Evolutionary conservation across 1,139 yeast species (phyloP), one percentile per base, ranked within the genome.

Genomic region (Debaryomyces singareniensis): DNA sequence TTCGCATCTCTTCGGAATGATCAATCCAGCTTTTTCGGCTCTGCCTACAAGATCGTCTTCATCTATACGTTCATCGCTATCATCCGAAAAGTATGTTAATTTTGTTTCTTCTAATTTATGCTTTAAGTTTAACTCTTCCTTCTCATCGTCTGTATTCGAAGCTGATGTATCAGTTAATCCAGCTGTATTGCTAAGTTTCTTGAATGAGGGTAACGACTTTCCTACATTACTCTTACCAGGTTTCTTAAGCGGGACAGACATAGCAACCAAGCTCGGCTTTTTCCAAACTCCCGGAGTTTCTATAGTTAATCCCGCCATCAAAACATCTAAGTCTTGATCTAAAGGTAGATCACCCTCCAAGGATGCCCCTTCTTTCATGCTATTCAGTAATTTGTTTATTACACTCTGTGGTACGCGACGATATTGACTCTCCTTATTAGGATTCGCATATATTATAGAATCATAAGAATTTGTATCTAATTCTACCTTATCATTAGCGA

Each of bases 301-400:
- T 2, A 70, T 53, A n/a, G 75, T 49, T 38, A 82, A 76, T 0
- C 93, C 93, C 7, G 70, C 61, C 69, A 78, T 65, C 29, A 81
- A 59, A 16, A 75, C 83, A 36, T 75, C 78, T 34, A 80, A 51
- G 26, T 67, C 61, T 33, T 67, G 73, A 39, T 71, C 72, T 12
- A 34, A 43, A 13, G 72, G 79, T 42, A 62, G 68, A 44, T 61
- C 68, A 9, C 89, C 91, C 11, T 50, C 44, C 16, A 80, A 52
- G 22, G 39, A 50, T 12, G 86, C 89, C 11, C 65, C 68, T 13
- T 57, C 53, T 16, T 51, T 52, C 40, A 78, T 52, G 2, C 72
- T 45, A 2, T 51, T 53, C 44, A 50, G 63, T 4, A 80, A 42
- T 26, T 56, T 51, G 25, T 54, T 53, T 31, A 76, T 61, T 25